Base-by-base conservation (phyloP, 2,329 filamentous ascomycete species). In the Ophiosphaerella herpotricha region DNA sequence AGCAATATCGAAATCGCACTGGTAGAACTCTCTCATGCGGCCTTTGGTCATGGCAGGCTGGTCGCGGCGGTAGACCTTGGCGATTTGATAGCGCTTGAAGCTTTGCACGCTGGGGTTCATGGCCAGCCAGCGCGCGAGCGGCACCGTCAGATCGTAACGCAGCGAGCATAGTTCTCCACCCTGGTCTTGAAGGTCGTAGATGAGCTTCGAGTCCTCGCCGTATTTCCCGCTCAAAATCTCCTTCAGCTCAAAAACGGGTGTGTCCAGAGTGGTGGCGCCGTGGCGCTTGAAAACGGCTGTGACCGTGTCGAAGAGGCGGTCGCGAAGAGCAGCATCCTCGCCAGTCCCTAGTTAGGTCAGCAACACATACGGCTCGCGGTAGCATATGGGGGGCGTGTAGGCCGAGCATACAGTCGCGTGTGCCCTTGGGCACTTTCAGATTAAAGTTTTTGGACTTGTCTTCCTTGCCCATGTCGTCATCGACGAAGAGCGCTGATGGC, bases 1-100 rank as follows among this genome's bases (percentile, higher is more conserved):
- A 11, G 92, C 92, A 75, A 97, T 93, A 71, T 97, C 92, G 69
- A 97, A 95, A 76, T 97, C 93, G 78, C 92, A 97, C 75, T 97
- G 92, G 78, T 95, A 96, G 75, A 96, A 96, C 76, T 97, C 93
- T 67, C 93, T 85, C 88, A 96, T 94, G 46, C 92, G 85, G 43
- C 92, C 93, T 73, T 95, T 94, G 55, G 88, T 90, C 77, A 97
- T 90, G 7, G 68, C 67, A 21, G 89, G 89, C 73, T 91, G 88
- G 72, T 92, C 89, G 71, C 88, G 78, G 55, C 89, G 82, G 77
- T 91, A 92, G 43, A 96, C 92, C 78, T 96, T 96, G 62, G 91
- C 91, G 62, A 97, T 92, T 77, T 96, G 91, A 75, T 96, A 97
- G 67, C 93, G 85, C 79, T 96, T 96, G 77, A 96, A 93, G 74